phyloP scores from a whole-genome alignment of 106 monocot species.

The Apostasia shenzhenica region DNA sequence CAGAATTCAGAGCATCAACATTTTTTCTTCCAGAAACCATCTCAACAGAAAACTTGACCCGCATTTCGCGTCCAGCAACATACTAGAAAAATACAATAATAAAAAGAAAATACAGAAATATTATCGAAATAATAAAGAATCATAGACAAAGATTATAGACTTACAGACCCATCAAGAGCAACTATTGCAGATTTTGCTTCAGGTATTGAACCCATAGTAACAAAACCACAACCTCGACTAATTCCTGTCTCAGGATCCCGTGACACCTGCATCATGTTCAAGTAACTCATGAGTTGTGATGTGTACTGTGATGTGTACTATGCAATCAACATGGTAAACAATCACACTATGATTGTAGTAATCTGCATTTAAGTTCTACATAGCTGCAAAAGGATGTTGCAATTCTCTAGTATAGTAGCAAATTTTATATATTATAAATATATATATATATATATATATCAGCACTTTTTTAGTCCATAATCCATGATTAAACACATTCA shows the following conservation, averaged over 20 bases:
- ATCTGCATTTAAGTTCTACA: neutral
- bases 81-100: slow-evolving; percentile 27
- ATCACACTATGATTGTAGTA: neutral
- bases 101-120: neutral
- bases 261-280: slow-evolving; percentile 42
- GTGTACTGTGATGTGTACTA: neutral
- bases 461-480: no score
- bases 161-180: slow-evolving; percentile 77
- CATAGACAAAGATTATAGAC: slow-evolving; percentile 3
- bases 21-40: slow-evolving; percentile 55
- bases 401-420: no score
- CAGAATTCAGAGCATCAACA: slow-evolving; percentile 19
- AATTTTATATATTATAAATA: no score
- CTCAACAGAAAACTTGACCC: slow-evolving; percentile 64
- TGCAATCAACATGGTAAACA: neutral
- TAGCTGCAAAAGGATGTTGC: neutral
- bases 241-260: slow-evolving; percentile 54
- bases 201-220: slow-evolving; percentile 60
- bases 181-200: slow-evolving; percentile 66
- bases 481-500: no score
- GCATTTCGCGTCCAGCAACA: slow-evolving; percentile 61
- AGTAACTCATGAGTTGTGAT: neutral
- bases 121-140: neutral
- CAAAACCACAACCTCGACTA: slow-evolving; percentile 66
- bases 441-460: no score